Evolutionary conservation across 176 grass and related monocot species (phyloP).

Genomic region (Saccharum spontaneum): DNA sequence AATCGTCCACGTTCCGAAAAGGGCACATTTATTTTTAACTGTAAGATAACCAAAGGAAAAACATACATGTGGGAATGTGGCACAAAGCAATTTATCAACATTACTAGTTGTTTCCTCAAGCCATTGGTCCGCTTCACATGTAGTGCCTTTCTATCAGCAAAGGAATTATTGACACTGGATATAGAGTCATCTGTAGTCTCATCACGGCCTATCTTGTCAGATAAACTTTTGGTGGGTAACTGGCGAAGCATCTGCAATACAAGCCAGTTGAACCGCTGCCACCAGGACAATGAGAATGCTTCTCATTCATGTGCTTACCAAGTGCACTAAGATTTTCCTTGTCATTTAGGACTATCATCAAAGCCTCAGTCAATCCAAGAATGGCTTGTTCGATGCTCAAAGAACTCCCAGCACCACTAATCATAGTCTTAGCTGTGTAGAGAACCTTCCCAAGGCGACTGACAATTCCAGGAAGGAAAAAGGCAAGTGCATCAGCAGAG

Average conservation of each 20-base stretch:
- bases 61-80: conserved; percentile 81
- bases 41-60: background rate
- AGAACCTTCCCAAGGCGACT: conserved; percentile 83
- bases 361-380: conserved; percentile 80
- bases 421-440: conserved; percentile 69
- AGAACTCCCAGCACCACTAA: conserved; percentile 74
- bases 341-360: conserved; percentile 84
- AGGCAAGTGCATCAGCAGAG: conserved; percentile 87
- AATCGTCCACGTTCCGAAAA: background rate
- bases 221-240: conserved; percentile 48
- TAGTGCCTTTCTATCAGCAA: conserved; percentile 47
- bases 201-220: conserved; percentile 32
- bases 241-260: conserved; percentile 78
- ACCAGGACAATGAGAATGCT: background rate
- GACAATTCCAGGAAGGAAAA: conserved; percentile 91
- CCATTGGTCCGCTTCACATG: conserved; percentile 77
- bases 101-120: conserved; percentile 74
- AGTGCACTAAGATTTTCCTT: conserved; percentile 59
- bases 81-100: conserved; percentile 82
- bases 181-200: conserved; percentile 19
- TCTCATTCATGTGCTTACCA: conserved; percentile 32
- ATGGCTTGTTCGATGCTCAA: conserved; percentile 70
- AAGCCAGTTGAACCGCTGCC: conserved; percentile 50
- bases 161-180: conserved; percentile 19
- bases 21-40: conserved; percentile 1